These are phyloP conservation scores for Phylloporus scabripes DNA, from an alignment of 768 basidiomycete genomes.

Conservation along the genomic window DNA sequence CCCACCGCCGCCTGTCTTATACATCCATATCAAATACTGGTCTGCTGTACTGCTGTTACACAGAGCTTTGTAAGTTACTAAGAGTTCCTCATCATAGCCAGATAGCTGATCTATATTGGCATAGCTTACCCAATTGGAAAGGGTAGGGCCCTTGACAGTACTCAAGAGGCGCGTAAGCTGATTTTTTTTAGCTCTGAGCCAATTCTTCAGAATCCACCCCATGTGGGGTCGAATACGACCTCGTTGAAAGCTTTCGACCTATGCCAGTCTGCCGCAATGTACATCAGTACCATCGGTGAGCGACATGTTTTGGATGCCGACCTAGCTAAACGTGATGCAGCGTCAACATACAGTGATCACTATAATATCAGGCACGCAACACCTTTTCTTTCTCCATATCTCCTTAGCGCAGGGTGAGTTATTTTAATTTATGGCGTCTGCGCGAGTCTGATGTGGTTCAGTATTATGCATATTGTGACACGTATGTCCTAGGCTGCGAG, in stretches of 20 bases:
- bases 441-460: conserved; percentile 23
- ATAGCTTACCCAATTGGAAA: conserved; percentile 69
- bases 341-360: conserved; percentile 52
- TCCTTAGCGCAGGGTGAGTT: conserved; percentile 67
- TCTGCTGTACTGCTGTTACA: conserved; percentile 67
- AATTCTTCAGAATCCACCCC: conserved; percentile 37
- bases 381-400: conserved; percentile 63
- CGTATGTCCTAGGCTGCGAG: conserved; percentile 36
- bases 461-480: conserved; percentile 77
- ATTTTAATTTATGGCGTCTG: background rate
- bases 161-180: background rate
- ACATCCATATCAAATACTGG: conserved; percentile 73
- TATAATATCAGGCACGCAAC: conserved; percentile 58
- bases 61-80: conserved; percentile 65
- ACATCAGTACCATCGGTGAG: conserved; percentile 61
- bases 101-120: conserved; percentile 7
- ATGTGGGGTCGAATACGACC: conserved; percentile 33
- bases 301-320: background rate
- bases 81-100: background rate
- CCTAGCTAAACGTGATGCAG: conserved; percentile 25
- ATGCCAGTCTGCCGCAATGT: conserved; percentile 67
- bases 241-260: conserved; percentile 69
- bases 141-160: conserved; percentile 35
- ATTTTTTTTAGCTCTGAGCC: conserved; percentile 36
- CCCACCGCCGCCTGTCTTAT: conserved; percentile 61